Evolutionary conservation across 805 yeast species (phyloP).

Genomic region (Phaffomyces thermotolerans): DNA sequence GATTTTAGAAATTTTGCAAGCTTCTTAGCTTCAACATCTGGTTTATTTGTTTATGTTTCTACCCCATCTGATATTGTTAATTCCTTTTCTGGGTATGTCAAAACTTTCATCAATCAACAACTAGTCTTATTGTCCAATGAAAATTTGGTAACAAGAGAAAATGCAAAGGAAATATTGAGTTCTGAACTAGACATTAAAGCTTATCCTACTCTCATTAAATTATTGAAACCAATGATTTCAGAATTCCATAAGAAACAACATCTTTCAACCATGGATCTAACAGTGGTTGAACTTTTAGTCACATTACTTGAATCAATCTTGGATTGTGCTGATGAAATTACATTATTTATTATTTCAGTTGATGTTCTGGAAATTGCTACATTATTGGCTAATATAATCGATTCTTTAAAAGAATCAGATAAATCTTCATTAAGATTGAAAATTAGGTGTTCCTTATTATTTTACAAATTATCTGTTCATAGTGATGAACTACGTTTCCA

Average conservation of each 20-base stretch:
- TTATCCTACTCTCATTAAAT: constrained; percentile 40
- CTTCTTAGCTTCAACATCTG: constrained; percentile 62
- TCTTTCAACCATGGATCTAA: constrained; percentile 24
- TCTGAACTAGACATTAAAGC: constrained; percentile 56
- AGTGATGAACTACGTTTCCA: constrained; percentile 28
- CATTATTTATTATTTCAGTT: constrained; percentile 28
- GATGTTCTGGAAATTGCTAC: constrained; percentile 24
- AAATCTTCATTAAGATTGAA: constrained; percentile 27
- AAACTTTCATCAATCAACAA: constrained; percentile 44
- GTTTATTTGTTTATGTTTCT: constrained; percentile 42
- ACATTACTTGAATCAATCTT: constrained; percentile 37
- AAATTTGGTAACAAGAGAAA: constrained; percentile 54
- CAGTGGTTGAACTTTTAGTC: constrained; percentile 42
- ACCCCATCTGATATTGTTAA: constrained; percentile 19
- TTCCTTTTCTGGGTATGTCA: constrained; percentile 31
- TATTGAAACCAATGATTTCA: constrained; percentile 33
- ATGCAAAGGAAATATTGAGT: constrained; percentile 63
- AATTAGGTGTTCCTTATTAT: constrained; percentile 36
- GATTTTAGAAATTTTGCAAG: constrained; percentile 66
- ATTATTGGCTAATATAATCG: constrained; percentile 14
- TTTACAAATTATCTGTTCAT: constrained; percentile 29
- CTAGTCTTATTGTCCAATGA: constrained; percentile 40
- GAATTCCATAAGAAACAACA: constrained; percentile 21
- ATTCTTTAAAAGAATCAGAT: constrained; percentile 7
- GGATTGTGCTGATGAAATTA: constrained; percentile 26